These are phyloP conservation scores for Candida tallmaniae DNA, from an alignment of 805 yeast genomes.

Conservation along the genomic window DNA sequence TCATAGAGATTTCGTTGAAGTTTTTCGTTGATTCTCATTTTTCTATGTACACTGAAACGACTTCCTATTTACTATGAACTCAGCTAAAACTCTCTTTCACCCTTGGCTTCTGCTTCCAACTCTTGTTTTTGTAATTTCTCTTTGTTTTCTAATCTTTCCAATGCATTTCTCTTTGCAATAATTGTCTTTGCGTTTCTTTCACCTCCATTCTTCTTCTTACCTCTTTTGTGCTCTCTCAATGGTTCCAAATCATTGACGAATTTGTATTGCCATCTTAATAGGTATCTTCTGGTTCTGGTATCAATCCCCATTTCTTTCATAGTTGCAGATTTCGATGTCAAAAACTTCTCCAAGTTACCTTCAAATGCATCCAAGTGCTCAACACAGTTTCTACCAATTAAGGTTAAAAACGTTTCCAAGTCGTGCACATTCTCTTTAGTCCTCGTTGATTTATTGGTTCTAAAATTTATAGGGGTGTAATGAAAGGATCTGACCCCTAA, in stretches of 20 bases:
- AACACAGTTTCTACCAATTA: conserved; percentile 69
- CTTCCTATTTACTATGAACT: no score
- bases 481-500: conserved; percentile 8
- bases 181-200: conserved; percentile 67
- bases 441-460: conserved; percentile 50
- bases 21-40: conserved; percentile 1
- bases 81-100: conserved; percentile 37
- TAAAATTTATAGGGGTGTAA: conserved; percentile 16
- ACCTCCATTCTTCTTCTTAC: conserved; percentile 81
- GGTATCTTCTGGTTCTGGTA: conserved; percentile 63
- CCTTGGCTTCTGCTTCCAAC: conserved; percentile 38
- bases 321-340: conserved; percentile 46
- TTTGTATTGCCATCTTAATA: conserved; percentile 68
- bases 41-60: neutral
- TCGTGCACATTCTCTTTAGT: conserved; percentile 50
- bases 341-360: conserved; percentile 53
- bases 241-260: conserved; percentile 53
- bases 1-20: conserved; percentile 9
- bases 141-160: conserved; percentile 51
- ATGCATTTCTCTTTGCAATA: conserved; percentile 55
- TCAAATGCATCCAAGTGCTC: conserved; percentile 71
- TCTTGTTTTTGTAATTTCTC: conserved; percentile 34
- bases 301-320: conserved; percentile 80
- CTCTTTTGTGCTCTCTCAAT: conserved; percentile 52
- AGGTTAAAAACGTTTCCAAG: conserved; percentile 64